Conservation (phyloP, 106 monocot species). For the Allium cepa region DNA sequence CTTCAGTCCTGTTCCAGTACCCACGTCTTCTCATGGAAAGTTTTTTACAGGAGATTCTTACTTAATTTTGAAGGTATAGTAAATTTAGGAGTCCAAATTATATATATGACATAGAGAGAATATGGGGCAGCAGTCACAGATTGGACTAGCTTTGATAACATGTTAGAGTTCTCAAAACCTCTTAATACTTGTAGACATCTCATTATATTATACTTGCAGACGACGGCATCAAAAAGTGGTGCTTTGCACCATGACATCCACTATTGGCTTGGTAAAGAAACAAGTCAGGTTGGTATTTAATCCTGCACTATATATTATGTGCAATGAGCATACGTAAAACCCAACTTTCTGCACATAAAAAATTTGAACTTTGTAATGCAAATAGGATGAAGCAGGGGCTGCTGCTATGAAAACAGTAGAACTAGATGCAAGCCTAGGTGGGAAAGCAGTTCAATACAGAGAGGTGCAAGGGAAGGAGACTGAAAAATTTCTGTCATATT, state of each 20-base stretch:
- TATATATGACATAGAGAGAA: too few relatives aligned
- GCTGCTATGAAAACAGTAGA: constrained; percentile 61
- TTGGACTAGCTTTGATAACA: too few relatives aligned
- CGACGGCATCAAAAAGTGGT: constrained; percentile 38
- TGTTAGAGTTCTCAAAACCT: too few relatives aligned
- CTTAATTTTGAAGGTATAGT: constrained; percentile 9
- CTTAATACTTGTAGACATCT: too few relatives aligned
- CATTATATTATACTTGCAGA: constrained; percentile 10
- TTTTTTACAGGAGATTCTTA: constrained; percentile 17
- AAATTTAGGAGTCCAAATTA: too few relatives aligned
- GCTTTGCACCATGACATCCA: constrained; percentile 46
- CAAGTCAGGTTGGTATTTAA: constrained; percentile 40
- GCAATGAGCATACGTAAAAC: too few relatives aligned
- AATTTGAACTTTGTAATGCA: not conserved
- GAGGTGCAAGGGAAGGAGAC: constrained; percentile 56
- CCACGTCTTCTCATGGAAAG: constrained; percentile 16
- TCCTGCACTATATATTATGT: not conserved
- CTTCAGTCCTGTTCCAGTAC: constrained; percentile 13
- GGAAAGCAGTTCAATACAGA: constrained; percentile 59
- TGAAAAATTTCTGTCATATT: constrained; percentile 53
- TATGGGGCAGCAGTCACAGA: too few relatives aligned
- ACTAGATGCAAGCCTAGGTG: constrained; percentile 54
- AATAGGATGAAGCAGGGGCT: constrained; percentile 58
- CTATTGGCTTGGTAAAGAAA: constrained; percentile 67
- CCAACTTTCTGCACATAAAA: too few relatives aligned